Conservation (phyloP, 2,329 filamentous ascomycete species). For the Ophiosphaerella herpotricha region DNA sequence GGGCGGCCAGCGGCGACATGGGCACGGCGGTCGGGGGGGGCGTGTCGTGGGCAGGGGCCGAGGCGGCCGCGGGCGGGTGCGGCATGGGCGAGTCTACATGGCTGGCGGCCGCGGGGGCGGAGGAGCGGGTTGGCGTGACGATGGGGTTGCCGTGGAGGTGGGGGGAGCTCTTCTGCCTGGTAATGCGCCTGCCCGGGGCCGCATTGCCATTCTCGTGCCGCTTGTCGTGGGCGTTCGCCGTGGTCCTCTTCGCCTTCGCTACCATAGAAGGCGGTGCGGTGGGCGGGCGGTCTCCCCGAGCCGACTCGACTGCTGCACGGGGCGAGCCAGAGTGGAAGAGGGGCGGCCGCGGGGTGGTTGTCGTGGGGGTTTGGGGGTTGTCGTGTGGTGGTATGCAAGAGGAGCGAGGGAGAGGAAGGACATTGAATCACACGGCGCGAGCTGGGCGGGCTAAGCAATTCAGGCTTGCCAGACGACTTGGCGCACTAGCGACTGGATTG, state of each 20-base stretch:
- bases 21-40: slow-evolving; percentile 9
- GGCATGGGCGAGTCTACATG: slow-evolving; percentile 44
- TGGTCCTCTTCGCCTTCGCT: slow-evolving; percentile 52
- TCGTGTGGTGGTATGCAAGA: slow-evolving; percentile 21
- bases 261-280: slow-evolving; percentile 51
- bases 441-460: not conserved
- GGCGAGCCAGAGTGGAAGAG: slow-evolving; percentile 53
- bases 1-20: slow-evolving; percentile 12
- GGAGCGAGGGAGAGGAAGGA: slow-evolving; percentile 15
- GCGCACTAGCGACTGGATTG: no score
- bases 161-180: slow-evolving; percentile 53
- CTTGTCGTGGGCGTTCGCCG: slow-evolving; percentile 55
- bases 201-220: slow-evolving; percentile 88
- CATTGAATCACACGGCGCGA: not conserved
- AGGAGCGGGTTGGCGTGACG: slow-evolving; percentile 44
- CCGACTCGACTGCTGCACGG: slow-evolving; percentile 49
- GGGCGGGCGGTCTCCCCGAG: slow-evolving; percentile 43
- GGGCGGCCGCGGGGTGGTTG: slow-evolving; percentile 36
- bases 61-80: slow-evolving; percentile 27
- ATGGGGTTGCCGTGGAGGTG: slow-evolving; percentile 51
- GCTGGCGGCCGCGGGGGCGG: slow-evolving; percentile 42
- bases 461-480: not conserved
- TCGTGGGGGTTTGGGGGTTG: slow-evolving; percentile 17
- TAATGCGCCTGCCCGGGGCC: slow-evolving; percentile 72
- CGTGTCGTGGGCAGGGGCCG: slow-evolving; percentile 1